Base-by-base conservation (phyloP, 2,329 filamentous ascomycete genomes). In the Phoma sp. region DNA sequence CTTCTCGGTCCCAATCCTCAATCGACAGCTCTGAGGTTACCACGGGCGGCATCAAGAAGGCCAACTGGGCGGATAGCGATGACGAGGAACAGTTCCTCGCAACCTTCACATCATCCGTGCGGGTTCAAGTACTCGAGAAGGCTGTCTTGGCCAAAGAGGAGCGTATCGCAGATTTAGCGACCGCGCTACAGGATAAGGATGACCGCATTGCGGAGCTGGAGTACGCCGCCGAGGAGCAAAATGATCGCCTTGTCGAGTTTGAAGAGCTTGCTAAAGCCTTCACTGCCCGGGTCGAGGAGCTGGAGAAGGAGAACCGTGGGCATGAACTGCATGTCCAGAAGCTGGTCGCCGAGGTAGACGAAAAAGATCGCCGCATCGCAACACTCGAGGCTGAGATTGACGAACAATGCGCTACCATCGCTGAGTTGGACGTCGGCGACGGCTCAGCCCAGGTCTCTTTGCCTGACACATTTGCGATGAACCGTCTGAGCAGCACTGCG, bases 31-130 rank as follows among this genome's bases (percentile, higher is more conserved):
- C 4, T 2, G 0, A 21, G 52, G 36, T 37, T 1, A 53, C 47
- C 20, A 30, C 37, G 2, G 61, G 59, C 17, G 45, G 49, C 11
- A 26, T 28, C 14, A 61, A 56, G 36, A 62, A 56, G 48, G 37
- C 45, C 15, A 25, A 54, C 23, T 65, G 62, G 64, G 59, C 57
- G 4, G 62, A 65, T 15, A 60, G 57, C 28, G 64, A 65, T n/a
- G 59, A 62, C 0, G 66, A 66, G 15, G 57, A 61, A 4, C 53
- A 53, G 1, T 60, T 62, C 32, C 9, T 52, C 12, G 40, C 47
- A 42, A 32, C 56, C 5, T 50, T 59, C 15, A 53, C 40, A 29
- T 14, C 28, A 10, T 26, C 26, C 12, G 28, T 42, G 0, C 25
- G 39, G 7, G 37, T 62, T 28, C 42, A 47, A 4, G 47, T 62